Base-by-base conservation (phyloP, 495 filamentous ascomycete species). In the Tuber magnatum region DNA sequence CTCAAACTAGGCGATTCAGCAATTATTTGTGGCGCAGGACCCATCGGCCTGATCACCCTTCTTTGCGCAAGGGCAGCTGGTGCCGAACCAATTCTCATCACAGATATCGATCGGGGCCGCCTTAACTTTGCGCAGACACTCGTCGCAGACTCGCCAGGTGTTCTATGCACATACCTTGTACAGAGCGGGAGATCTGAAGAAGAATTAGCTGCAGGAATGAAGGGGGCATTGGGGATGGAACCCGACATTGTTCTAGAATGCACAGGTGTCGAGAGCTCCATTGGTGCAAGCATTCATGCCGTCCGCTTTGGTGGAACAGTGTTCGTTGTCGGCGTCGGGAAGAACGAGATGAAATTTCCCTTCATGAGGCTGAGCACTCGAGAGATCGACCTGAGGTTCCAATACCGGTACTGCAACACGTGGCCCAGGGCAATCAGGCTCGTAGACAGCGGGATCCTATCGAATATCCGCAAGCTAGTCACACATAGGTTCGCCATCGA, bases 381-480 rank as follows among this genome's bases (percentile, higher is more conserved):
- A 81, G 94, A 98, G 85, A 90, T 98, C 80, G 94, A 97, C 83
- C 85, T 98, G 74, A 92, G 94, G 85, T 96, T 97, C 85, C 94
- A 97, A 87, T 97, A 98, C 85, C 89, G 94, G 73, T 97, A 97
- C 86, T 88, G 87, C 85, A 98, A 97, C 86, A 97, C 92, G 69
- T 98, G 94, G 94, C 94, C 94, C 70, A 87, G 91, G 71, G 94
- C 94, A 68, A 97, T 98, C 76, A 89, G 94, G 71, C 86, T 98
- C 70, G 88, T 97, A 28, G 89, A 91, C 85, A 92, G 90, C 80
- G 92, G 92, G 18, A 87, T 97, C 39, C 87, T 97, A 80, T 71
- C 68, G 32, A 89, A 96, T 80, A 85, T 97, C 82, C 86, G 86
- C 81, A 90, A 88, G 84, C 86, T 98, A 70, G 92, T 97, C 38